Base-by-base conservation (phyloP, 306 rosid genomes). In the Vachellia pachyceras region DNA sequence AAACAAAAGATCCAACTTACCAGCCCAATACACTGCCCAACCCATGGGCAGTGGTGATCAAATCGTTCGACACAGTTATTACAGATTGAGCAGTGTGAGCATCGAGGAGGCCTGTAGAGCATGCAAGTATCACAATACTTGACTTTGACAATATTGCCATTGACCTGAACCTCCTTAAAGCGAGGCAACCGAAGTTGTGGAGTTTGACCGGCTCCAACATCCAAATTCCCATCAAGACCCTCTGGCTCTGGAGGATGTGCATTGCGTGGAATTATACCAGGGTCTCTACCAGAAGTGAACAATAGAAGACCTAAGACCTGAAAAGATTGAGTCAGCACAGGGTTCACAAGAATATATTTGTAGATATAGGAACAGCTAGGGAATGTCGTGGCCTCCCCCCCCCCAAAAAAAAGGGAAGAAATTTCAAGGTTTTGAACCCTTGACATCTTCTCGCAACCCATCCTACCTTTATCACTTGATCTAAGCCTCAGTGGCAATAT, bases 1-100 rank as follows among this genome's bases (percentile, higher is more conserved):
- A 82, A 65, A 76, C 58, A 65, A 72, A 66, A 64, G 41, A 78
- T 72, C 80, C 52, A 46, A 87, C 95, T 45, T 87, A 95, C 99
- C 91, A 90, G 91, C 57, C 99, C 99, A 76, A 95, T 95, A 84
- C 99, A 95, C 86, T 95, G 99, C 29, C 99, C 99, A 72, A 95
- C 97, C 99, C 99, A 95, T 36, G 99, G 99, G 81, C 99, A 95
- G 84, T 95, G 99, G 71, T 95, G 99, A 84, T 95, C 99, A 69
- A 95, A 95, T 64, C 97, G 89, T 80, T 93, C 97, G 10, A 95
- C 99, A 69, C 99, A 95, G 86, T 95, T 95, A 64, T 95, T 95
- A 91, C 99, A 95, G 72, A 95, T 95, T 33, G 99, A 95, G 81
- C 99, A 95, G 85, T 95, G 99, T 3, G 99, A 95, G 86, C 99